Evolutionary conservation across 768 basidiomycete species (phyloP).

Genomic region (Boletales sp.): DNA sequence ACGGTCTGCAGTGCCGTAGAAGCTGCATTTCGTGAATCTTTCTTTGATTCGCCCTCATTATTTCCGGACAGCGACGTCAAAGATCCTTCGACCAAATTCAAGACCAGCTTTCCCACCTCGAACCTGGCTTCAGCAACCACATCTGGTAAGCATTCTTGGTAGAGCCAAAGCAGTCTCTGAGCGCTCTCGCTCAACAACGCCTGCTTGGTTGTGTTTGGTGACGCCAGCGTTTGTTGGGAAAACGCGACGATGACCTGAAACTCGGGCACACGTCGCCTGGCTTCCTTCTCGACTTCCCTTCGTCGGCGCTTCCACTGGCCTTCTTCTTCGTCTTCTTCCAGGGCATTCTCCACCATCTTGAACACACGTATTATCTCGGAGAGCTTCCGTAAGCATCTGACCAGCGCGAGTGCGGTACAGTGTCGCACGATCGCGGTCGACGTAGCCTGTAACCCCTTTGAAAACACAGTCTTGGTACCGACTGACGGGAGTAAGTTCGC

Average conservation of each 20-base stretch:
- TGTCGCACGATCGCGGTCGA: constrained; percentile 76
- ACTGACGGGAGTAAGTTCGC: constrained; percentile 77
- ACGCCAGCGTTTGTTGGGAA: constrained; percentile 49
- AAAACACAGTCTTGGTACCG: constrained; percentile 67
- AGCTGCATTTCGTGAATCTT: constrained; percentile 13
- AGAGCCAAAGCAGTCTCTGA: constrained; percentile 79
- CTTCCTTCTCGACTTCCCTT: constrained; percentile 71
- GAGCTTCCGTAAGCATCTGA: constrained; percentile 74
- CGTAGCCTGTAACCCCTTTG: constrained; percentile 74
- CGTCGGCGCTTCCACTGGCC: constrained; percentile 72
- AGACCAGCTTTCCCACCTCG: constrained; percentile 79
- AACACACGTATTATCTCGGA: constrained; percentile 49
- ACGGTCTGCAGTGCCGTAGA: constrained; percentile 43
- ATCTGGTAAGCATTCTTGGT: constrained; percentile 72
- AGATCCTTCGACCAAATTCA: constrained; percentile 39
- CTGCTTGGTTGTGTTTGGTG: constrained; percentile 37
- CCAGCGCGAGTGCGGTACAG: constrained; percentile 73
- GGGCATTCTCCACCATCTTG: constrained; percentile 41
- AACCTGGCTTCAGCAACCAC: constrained; percentile 78
- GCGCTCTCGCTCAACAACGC: constrained; percentile 77
- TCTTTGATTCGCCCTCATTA: not conserved
- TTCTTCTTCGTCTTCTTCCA: constrained; percentile 59
- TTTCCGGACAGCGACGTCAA: constrained; percentile 15
- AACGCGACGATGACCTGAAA: constrained; percentile 84
- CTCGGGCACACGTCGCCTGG: constrained; percentile 75